These are phyloP conservation scores for Microdochium trichocladiopsis DNA, from an alignment of 2,329 filamentous ascomycete genomes.

Conservation along the genomic window DNA sequence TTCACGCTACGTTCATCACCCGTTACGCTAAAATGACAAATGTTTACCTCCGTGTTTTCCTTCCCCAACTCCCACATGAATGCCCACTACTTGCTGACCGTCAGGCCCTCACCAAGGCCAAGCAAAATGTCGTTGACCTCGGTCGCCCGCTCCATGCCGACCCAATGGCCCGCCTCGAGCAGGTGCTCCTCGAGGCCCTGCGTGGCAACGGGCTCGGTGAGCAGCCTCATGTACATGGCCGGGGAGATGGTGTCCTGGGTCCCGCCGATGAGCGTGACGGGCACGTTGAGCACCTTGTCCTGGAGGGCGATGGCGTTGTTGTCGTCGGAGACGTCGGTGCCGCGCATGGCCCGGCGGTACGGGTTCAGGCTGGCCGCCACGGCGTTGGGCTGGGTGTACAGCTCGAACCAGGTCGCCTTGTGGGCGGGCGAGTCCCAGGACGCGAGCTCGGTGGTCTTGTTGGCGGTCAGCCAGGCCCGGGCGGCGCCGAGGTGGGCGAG, in stretches of 20 bases:
- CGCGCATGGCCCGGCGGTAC: slow-evolving; percentile 3
- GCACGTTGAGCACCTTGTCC: neutral
- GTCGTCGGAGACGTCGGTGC: slow-evolving; percentile 3
- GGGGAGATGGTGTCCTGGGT: neutral
- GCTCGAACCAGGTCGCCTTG: slow-evolving; percentile 2
- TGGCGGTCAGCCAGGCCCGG: slow-evolving; percentile 4
- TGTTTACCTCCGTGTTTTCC: too few species aligned
- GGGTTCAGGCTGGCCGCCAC: slow-evolving; percentile 3
- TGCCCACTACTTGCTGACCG: too few species aligned
- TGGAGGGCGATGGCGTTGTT: neutral
- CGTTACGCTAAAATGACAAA: too few species aligned
- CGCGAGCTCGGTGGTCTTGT: slow-evolving; percentile 2
- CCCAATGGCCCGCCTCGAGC: neutral
- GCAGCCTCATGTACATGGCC: neutral
- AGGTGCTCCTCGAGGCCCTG: neutral
- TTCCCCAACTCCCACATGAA: too few species aligned
- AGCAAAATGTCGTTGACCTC: neutral
- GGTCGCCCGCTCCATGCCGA: neutral
- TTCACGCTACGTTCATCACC: too few species aligned
- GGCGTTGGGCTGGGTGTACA: slow-evolving; percentile 1
- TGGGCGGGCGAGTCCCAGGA: slow-evolving; percentile 3
- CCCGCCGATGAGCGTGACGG: neutral
- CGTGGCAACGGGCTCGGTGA: neutral
- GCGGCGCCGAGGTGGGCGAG: slow-evolving; percentile 4
- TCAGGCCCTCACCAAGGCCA: neutral